These are phyloP conservation scores for Pythium aphanidermatum DNA, from an alignment of 352 stramenopile species.

Conservation along the genomic window DNA sequence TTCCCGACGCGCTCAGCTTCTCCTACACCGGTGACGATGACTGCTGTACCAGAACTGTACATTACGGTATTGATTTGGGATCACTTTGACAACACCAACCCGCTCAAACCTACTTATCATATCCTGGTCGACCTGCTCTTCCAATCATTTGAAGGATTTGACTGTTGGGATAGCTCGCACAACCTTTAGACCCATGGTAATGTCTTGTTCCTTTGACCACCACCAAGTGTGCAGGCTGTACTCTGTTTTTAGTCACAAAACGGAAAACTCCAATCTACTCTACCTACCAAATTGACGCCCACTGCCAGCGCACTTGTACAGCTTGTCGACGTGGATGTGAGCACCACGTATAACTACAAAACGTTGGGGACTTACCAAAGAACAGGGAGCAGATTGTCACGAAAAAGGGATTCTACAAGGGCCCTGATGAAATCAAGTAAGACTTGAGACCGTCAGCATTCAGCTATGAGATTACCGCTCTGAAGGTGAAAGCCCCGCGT, in stretches of 20 bases:
- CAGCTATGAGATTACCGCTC: slow-evolving; percentile 18
- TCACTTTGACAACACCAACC: slow-evolving; percentile 16
- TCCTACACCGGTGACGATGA: slow-evolving; percentile 9
- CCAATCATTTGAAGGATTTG: slow-evolving; percentile 39
- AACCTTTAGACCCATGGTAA: slow-evolving; percentile 24
- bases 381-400: slow-evolving; percentile 18
- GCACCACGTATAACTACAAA: not conserved
- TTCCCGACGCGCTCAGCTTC: not conserved
- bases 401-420: slow-evolving; percentile 27
- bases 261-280: not conserved
- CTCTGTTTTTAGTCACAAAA: not conserved
- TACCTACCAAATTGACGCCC: slow-evolving; percentile 34
- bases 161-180: slow-evolving; percentile 21
- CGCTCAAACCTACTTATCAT: slow-evolving; percentile 19
- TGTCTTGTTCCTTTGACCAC: slow-evolving; percentile 34
- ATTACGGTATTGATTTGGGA: slow-evolving; percentile 4
- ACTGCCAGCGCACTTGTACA: slow-evolving; percentile 35
- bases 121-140: slow-evolving; percentile 26
- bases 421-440: slow-evolving; percentile 9
- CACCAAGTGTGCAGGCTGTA: slow-evolving; percentile 31
- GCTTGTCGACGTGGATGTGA: slow-evolving; percentile 6
- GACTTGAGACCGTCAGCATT: not conserved
- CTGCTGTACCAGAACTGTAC: slow-evolving; percentile 4
- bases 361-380: slow-evolving; percentile 23
- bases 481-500: slow-evolving; percentile 20